Base-by-base conservation (phyloP, 75 land plant genomes). In the Chamaecyparis obtusa region DNA sequence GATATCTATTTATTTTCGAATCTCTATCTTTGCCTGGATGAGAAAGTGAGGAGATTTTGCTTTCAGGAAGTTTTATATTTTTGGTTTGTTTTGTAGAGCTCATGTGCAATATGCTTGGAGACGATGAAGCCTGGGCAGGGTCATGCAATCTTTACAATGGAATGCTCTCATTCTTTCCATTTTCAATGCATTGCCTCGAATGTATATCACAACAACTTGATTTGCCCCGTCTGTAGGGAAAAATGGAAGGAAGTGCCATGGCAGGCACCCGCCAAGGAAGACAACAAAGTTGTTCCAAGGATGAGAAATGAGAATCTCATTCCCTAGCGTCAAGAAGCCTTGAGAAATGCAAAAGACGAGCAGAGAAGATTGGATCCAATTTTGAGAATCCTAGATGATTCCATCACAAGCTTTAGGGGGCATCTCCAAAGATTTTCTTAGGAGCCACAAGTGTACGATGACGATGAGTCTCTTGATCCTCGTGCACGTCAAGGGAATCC, bases 101-200 rank as follows among this genome's bases (percentile, higher is more conserved):
- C 89, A 41, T 96, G 98, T 83, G 93, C 98, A 17, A 96, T 96
- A 80, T 96, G 98, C 87, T 88, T 96, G 81, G 97, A 95, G 46
- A 85, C 90, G 7, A 87, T 96, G 91, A 90, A 83, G 56, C 83
- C 88, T 0, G 92, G 91, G 6, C 49, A 83, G 17, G 94, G 91
- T 44, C 93, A 91, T 33, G 93, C 94, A 14, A 92, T 96, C 43
- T 96, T 96, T 91, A 96, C 95, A 54, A 95, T 96, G 0, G 94
- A 96, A 54, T 96, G 98, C 89, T 91, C 93, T 14, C 98, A 96
- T 80, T 69, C 98, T 74, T 96, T 96, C 92, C 98, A 96, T 85
- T 93, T 95, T 81, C 55, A 83, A 43, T 97, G 99, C 90, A 90
- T 97, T 43, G 91, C 95, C n/a, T 86, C 93, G 19, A 93, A 92